phyloP scores from a whole-genome alignment of 306 rosid species.

The Vicia sativa region DNA sequence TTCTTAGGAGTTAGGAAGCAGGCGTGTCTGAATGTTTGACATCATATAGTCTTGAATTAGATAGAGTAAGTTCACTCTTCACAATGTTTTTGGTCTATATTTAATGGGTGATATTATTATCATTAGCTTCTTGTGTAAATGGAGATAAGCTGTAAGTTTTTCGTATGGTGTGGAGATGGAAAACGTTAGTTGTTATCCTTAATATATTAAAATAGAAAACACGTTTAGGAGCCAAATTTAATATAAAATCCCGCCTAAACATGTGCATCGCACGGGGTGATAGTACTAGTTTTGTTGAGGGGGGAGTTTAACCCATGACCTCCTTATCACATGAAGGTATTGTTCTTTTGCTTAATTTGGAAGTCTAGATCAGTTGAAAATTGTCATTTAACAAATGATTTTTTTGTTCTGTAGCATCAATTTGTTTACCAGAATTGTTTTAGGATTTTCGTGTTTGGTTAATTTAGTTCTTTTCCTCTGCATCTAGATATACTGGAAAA shows the following conservation, averaged over 20 bases:
- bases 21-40: conserved; percentile 23
- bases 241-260: too few relatives aligned
- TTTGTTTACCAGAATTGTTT: conserved; percentile 20
- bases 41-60: conserved; percentile 28
- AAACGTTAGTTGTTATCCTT: background rate
- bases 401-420: conserved; percentile 17
- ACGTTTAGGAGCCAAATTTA: too few relatives aligned
- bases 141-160: conserved; percentile 10
- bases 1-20: conserved; percentile 36
- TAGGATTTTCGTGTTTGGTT: conserved; percentile 20
- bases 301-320: background rate
- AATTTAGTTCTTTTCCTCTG: conserved; percentile 26
- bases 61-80: conserved; percentile 17
- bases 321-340: conserved; percentile 11
- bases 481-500: conserved; percentile 17
- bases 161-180: background rate
- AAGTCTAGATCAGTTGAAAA: conserved; percentile 20
- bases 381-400: conserved; percentile 4
- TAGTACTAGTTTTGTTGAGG: background rate
- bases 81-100: conserved; percentile 3
- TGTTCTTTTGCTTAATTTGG: conserved; percentile 23
- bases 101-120: conserved; percentile 4
- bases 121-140: conserved; percentile 16
- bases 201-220: too few relatives aligned
- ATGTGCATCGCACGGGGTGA: too few relatives aligned